Percentiles rank a stretch among this genome's conserved stretches.
phyloP scores from a whole-genome alignment of 2,329 filamentous ascomycete genomes.

The Claviceps humidiphila region DNA sequence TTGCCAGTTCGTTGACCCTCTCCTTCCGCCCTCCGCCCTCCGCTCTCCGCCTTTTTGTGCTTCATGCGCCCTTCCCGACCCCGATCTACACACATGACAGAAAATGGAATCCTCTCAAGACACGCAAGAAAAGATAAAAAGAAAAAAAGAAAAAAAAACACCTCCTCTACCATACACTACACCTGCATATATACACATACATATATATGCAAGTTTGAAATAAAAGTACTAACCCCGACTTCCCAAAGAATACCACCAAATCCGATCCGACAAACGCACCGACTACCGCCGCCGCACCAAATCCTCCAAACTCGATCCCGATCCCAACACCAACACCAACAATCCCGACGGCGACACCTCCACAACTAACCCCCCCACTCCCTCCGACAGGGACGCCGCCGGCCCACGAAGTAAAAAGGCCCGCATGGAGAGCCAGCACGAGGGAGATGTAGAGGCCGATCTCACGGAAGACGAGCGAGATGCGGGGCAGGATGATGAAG shows the following conservation, averaged over 20 bases:
- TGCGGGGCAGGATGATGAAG: slow-evolving; percentile 28
- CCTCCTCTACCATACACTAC: too few relatives aligned
- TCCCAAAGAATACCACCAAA: slow-evolving; percentile 52
- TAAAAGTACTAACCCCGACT: background rate
- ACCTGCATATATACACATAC: background rate
- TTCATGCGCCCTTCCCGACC: too few relatives aligned
- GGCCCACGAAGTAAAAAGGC: slow-evolving; percentile 29
- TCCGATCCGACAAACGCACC: slow-evolving; percentile 62
- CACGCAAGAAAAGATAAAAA: too few relatives aligned
- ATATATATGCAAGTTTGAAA: background rate
- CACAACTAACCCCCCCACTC: slow-evolving; percentile 23
- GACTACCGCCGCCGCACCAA: slow-evolving; percentile 58
- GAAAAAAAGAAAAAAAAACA: too few relatives aligned
- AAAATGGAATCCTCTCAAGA: too few relatives aligned
- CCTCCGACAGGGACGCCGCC: slow-evolving; percentile 19
- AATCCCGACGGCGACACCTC: slow-evolving; percentile 18
- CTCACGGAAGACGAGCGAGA: slow-evolving; percentile 22
- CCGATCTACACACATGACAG: too few relatives aligned
- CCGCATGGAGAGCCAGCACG: slow-evolving; percentile 21
- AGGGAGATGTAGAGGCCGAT: slow-evolving; percentile 16
- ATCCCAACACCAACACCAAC: background rate
- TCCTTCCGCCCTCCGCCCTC: too few relatives aligned
- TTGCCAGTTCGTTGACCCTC: slow-evolving; percentile 45
- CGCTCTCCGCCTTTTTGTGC: too few relatives aligned
- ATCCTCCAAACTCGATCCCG: slow-evolving; percentile 33